Evolutionary conservation across 1,139 yeast genomes (phyloP), one percentile per base, ranked within the genome.

Genomic region (Zygosaccharomyces sapae): DNA sequence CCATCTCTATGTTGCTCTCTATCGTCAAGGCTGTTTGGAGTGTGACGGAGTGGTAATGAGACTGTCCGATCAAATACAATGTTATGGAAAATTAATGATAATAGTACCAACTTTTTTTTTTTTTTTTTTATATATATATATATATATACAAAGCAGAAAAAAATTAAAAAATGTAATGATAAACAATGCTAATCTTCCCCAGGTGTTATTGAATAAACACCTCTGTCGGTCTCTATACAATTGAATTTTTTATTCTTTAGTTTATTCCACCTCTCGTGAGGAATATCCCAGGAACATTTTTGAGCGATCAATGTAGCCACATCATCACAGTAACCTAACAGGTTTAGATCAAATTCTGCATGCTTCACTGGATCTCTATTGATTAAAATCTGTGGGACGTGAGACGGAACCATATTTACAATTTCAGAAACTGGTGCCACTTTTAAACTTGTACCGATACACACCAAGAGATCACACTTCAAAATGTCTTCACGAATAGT

Each of bases 351-450:
- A 64, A 92, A 92, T 57, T 83, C 86, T 45, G 81, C 74, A 63
- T 86, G 92, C 39, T 73, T 73, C n/a, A 88, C 84, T 0, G 87
- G 82, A 57, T 88, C 95, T 59, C 79, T 80, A 61, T 89, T 88
- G 51, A 92, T 84, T 48, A 88, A 72, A 3, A 92, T 74, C 64
- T 90, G 97, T 0, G 97, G 97, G 1, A 88, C 80, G 30, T 76
- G 66, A 18, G 77, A 77, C 0, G 86, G 83, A 1, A 89, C 67
- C 65, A 79, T 74, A 49, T 87, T 82, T n/a, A 89, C 89, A 41
- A 92, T 86, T 49, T 88, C 90, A 40, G 92, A 84, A n/a, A 92
- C 97, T 0, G 98, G 98, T 0, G 96, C 90, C 27, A 92, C 98
- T 63, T 90, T 88, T 50, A 92, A 74, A 20, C 97, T 90, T 0